Percentiles rank a stretch among this genome's conserved stretches.
These are phyloP conservation scores for Tulasnella sp. DNA, from an alignment of 768 basidiomycete genomes.

Conservation along the genomic window DNA sequence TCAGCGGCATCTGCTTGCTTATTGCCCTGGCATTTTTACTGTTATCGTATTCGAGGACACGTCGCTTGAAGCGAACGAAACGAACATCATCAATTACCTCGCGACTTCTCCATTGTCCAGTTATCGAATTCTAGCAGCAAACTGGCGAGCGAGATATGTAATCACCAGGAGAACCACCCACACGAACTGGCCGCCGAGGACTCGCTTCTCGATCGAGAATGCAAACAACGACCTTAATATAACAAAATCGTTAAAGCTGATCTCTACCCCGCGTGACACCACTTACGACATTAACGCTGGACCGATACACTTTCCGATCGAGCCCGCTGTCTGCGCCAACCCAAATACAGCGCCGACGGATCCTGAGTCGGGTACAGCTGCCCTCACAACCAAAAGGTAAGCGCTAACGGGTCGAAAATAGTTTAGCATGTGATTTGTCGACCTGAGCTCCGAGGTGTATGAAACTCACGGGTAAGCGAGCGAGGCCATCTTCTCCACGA, in stretches of 20 bases:
- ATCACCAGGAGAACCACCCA: slow-evolving; percentile 20
- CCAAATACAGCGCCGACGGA: neutral
- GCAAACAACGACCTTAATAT: slow-evolving; percentile 23
- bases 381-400: neutral
- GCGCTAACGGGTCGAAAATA: neutral
- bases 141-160: neutral
- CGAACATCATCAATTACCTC: neutral
- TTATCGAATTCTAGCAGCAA: neutral
- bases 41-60: slow-evolving; percentile 50
- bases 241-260: neutral
- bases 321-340: neutral
- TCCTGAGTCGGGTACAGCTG: neutral
- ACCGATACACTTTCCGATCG: neutral
- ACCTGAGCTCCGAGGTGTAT: neutral
- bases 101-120: neutral
- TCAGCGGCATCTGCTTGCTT: slow-evolving; percentile 49
- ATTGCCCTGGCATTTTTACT: slow-evolving; percentile 47
- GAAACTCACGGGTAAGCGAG: neutral
- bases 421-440: neutral
- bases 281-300: slow-evolving; percentile 3
- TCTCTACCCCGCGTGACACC: neutral
- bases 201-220: slow-evolving; percentile 20
- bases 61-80: neutral
- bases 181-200: slow-evolving; percentile 20
- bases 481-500: neutral